phyloP scores from a whole-genome alignment of 2,329 filamentous ascomycete genomes.

The Davidsoniella australis region DNA sequence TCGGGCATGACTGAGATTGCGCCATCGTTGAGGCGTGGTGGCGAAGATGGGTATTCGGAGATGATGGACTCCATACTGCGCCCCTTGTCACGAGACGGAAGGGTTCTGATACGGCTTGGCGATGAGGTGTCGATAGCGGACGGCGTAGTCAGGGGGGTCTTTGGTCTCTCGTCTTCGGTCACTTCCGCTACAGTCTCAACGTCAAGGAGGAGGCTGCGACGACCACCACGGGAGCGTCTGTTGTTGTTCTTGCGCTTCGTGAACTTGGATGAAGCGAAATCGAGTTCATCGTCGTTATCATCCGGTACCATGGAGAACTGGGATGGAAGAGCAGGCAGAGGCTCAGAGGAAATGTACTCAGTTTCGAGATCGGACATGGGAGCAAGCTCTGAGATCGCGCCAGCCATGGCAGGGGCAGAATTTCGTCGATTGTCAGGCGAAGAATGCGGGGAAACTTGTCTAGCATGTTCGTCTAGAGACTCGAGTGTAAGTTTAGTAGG shows the following conservation, averaged over 20 bases:
- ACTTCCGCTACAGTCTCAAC: conserved; percentile 6
- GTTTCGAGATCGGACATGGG: conserved; percentile 10
- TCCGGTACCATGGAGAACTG: not conserved
- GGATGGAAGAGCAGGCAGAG: not conserved
- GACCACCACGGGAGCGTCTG: conserved; percentile 1
- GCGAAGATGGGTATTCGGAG: conserved; percentile 8
- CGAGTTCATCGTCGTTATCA: conserved; percentile 9
- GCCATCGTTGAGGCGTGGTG: conserved; percentile 9
- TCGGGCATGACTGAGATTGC: conserved; percentile 11
- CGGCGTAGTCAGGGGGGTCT: not conserved
- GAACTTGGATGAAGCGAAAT: conserved; percentile 6
- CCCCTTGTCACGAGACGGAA: conserved; percentile 6
- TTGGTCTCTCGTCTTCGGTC: not conserved
- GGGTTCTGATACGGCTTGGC: not conserved
- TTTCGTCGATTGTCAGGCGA: conserved; percentile 3
- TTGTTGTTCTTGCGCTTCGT: conserved; percentile 6
- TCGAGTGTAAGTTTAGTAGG: conserved; percentile 6
- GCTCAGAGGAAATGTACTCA: not conserved
- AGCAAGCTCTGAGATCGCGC: conserved; percentile 8
- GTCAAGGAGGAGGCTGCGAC: conserved; percentile 3
- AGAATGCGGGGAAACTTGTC: conserved; percentile 1
- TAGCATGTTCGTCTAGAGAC: conserved; percentile 6
- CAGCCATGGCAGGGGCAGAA: not conserved
- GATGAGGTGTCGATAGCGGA: not conserved
- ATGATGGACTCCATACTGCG: conserved; percentile 10